Percentiles rank a stretch among this genome's conserved stretches.
Conservation (phyloP, 768 basidiomycete genomes). For the Pleurotus djamor region DNA sequence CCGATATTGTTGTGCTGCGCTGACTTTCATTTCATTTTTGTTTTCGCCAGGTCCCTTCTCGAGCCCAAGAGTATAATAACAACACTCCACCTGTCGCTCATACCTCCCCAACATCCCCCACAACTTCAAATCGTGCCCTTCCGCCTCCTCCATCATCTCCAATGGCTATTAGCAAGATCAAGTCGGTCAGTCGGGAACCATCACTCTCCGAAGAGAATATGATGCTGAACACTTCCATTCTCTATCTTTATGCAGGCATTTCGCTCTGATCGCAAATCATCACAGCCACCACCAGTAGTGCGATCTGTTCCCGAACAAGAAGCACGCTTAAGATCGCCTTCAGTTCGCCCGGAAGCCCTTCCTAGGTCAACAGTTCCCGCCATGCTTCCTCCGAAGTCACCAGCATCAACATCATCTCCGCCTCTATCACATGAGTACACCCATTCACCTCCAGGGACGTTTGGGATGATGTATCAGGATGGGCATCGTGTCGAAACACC, state of each 20-base stretch:
- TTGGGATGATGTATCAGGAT: background rate
- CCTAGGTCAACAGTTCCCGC: background rate
- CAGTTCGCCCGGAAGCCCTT: background rate
- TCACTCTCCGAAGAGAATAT: too few species aligned
- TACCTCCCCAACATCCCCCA: background rate
- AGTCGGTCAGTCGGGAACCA: background rate
- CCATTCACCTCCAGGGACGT: background rate
- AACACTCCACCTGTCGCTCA: background rate
- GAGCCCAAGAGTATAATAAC: constrained; percentile 1
- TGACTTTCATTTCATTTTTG: background rate
- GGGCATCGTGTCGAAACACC: background rate
- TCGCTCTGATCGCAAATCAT: background rate
- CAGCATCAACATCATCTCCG: background rate
- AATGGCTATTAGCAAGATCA: constrained; percentile 5
- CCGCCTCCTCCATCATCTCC: background rate
- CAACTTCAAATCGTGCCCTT: background rate
- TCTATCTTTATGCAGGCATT: background rate
- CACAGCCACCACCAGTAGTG: background rate
- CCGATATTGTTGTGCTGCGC: background rate
- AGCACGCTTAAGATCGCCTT: background rate
- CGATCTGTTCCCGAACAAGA: background rate
- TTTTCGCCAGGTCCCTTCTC: background rate
- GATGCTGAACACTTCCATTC: background rate
- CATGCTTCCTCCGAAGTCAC: background rate
- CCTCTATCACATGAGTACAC: background rate